Evolutionary conservation across 441 rosid species (phyloP).

Genomic region (Daphne laureola): DNA sequence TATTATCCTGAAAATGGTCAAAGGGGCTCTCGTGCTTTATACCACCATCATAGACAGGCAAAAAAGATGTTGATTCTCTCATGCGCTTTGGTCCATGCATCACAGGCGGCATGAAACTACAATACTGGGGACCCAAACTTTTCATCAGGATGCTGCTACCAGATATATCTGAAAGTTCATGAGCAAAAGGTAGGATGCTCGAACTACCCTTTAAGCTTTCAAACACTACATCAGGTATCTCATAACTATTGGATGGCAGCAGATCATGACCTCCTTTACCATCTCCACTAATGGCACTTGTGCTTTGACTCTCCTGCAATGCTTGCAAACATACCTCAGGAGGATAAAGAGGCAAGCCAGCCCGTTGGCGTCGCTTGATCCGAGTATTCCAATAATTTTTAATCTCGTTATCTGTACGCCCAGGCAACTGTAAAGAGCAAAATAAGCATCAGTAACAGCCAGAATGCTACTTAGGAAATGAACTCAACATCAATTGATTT

Average conservation of each 20-base stretch:
- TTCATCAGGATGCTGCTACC: constrained; percentile 53
- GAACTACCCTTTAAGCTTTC: constrained; percentile 56
- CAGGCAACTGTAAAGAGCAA: constrained; percentile 60
- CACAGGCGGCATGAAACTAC: constrained; percentile 43
- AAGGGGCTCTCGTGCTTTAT: constrained; percentile 43
- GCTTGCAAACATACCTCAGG: constrained; percentile 65
- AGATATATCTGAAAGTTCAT: constrained; percentile 57
- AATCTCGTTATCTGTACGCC: constrained; percentile 98
- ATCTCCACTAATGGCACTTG: constrained; percentile 25
- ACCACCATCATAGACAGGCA: constrained; percentile 36
- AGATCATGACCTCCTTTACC: constrained; percentile 47
- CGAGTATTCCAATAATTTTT: constrained; percentile 99
- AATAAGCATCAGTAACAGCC: not conserved
- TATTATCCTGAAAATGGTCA: constrained; percentile 41
- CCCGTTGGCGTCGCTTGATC: constrained; percentile 88
- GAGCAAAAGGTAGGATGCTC: constrained; percentile 41
- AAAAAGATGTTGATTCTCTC: constrained; percentile 42
- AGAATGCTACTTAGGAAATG: too few relatives aligned
- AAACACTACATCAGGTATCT: constrained; percentile 63
- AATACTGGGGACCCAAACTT: constrained; percentile 50
- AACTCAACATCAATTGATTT: too few relatives aligned
- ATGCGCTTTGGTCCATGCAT: constrained; percentile 52
- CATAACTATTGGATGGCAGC: constrained; percentile 43
- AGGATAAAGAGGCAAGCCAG: constrained; percentile 96
- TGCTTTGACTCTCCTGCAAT: constrained; percentile 42